Base-by-base conservation (phyloP, 2,329 filamentous ascomycete species). In the Curvularia sp. region DNA sequence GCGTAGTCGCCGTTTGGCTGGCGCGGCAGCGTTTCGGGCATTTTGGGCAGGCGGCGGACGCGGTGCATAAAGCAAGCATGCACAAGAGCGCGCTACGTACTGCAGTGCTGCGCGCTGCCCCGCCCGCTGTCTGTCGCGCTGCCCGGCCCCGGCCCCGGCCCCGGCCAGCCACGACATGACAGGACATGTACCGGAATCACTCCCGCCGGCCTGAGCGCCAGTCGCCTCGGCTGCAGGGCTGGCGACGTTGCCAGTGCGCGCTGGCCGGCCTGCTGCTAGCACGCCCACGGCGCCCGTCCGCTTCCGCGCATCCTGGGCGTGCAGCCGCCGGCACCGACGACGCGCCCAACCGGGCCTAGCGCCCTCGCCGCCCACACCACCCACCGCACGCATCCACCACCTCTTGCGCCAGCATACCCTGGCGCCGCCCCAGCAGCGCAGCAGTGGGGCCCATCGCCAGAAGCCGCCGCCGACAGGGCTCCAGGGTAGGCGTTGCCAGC, bases 241-340 rank as follows among this genome's bases (percentile, higher is more conserved):
- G 63, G 49, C 55, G 55, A 60, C 65, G 63, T 55, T 57, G 60
- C 58, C 58, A 18, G 48, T 38, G 26, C 26, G 12, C 20, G 52
- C 28, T 63, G 67, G 10, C 10, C 12, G 5, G 31, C 18, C 12
- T 13, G 31, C 31, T 33, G 31, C 31, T 33, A 33, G 31, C 31
- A 9, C 13, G 31, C 10, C 31, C 3, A 33, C 10, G 39, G 39
- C 39, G 18, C 10, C 55, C 52, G 52, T 64, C 69, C 68, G 67
- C 65, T 74, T 74, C 71, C 70, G 70, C 71, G 67, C 65, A 64
- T 71, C 63, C 53, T 62, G 38, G 61, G 66, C 66, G 58, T 61
- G 54, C 57, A 41, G 33, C n/a, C 4, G 33, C 15, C 33, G 33
- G 13, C 18, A 18, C 18, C 31, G 12, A 35, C 31, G 39, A 42